Evolutionary conservation across 75 land plant genomes (phyloP).

Genomic region (Chamaecyparis obtusa): DNA sequence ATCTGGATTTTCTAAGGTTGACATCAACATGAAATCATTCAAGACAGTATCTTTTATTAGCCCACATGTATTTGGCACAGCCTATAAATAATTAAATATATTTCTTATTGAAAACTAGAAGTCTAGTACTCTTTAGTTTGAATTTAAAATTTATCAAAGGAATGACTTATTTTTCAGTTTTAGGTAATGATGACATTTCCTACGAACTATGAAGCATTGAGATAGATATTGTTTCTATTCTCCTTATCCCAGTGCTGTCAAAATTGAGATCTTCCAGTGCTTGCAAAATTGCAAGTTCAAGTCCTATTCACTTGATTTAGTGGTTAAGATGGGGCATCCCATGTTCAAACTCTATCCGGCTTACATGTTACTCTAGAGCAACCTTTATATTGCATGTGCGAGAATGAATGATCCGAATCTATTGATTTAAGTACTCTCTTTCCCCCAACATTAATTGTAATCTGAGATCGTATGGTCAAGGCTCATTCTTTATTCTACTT

Average conservation of each 20-base stretch:
- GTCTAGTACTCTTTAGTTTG: background rate
- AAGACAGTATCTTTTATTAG: slow-evolving; percentile 27
- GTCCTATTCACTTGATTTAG: background rate
- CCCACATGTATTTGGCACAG: slow-evolving; percentile 51
- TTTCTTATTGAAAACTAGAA: background rate
- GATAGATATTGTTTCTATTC: background rate
- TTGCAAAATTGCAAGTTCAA: background rate
- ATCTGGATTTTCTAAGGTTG: slow-evolving; percentile 53
- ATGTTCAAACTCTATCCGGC: no score
- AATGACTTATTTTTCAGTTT: no score
- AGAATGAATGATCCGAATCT: no score
- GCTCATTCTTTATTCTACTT: no score
- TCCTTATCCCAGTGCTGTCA: background rate
- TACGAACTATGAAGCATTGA: no score
- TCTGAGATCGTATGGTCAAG: no score
- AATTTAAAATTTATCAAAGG: background rate
- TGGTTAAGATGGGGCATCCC: background rate
- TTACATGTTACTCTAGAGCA: no score
- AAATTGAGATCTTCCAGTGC: background rate
- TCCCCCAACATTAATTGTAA: no score
- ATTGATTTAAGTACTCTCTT: no score
- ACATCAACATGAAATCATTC: slow-evolving; percentile 26
- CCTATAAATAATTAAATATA: slow-evolving; percentile 17
- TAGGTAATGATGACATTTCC: no score
- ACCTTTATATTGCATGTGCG: no score